A percentile compares a stretch with the other conserved stretches of the same genome.
Conservation (phyloP, 257 asterid species). For the Misopates orontium region DNA sequence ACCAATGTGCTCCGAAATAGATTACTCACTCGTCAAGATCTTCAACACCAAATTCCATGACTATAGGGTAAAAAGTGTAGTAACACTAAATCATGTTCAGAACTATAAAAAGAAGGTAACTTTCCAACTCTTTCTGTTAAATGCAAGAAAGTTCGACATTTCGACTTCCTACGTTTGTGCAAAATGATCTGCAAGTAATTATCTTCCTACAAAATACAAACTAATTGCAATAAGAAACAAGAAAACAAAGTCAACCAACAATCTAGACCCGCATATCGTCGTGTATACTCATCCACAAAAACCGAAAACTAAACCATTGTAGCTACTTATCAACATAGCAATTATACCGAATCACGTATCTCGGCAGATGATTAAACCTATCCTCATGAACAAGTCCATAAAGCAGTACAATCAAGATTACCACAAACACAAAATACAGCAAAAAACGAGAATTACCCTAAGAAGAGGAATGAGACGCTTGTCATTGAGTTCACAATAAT, state of each 20-base stretch:
- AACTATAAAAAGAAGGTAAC: slow-evolving; percentile 8
- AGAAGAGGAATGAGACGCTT: slow-evolving; percentile 78
- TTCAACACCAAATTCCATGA: too few relatives aligned
- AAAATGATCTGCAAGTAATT: not conserved
- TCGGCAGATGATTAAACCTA: slow-evolving; percentile 1
- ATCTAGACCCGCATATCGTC: not conserved
- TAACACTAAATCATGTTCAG: not conserved
- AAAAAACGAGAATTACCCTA: slow-evolving; percentile 44
- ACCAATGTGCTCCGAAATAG: not conserved
- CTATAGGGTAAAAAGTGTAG: too few relatives aligned
- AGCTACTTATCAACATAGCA: not conserved
- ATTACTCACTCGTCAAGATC: slow-evolving; percentile 9
- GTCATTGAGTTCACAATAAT: slow-evolving; percentile 77
- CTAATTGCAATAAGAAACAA: not conserved
- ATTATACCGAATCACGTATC: too few relatives aligned
- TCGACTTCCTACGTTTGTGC: not conserved
- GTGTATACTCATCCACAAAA: too few relatives aligned
- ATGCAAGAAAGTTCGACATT: too few relatives aligned
- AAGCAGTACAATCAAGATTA: not conserved
- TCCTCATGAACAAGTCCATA: slow-evolving; percentile 3
- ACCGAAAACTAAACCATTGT: not conserved
- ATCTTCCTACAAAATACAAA: not conserved
- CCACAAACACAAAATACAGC: too few relatives aligned
- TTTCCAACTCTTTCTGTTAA: not conserved
- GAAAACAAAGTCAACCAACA: not conserved